Conservation (phyloP, 352 stramenopile species). For the Phytophthora melonis region DNA sequence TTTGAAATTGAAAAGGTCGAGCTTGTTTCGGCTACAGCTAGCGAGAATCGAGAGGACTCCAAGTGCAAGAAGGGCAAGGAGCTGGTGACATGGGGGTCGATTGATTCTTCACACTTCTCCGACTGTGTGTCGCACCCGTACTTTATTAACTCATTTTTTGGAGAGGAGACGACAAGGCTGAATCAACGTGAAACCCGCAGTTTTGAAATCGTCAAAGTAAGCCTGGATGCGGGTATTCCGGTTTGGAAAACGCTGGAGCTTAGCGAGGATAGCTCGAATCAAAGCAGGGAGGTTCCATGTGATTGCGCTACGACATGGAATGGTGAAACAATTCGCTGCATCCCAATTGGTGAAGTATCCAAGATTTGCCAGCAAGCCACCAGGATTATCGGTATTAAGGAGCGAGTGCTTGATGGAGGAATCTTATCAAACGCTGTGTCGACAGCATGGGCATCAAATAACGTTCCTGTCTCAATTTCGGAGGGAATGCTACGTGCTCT, state of each 20-base stretch:
- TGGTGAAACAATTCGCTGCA: slow-evolving; percentile 37
- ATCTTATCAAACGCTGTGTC: slow-evolving; percentile 49
- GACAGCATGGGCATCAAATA: slow-evolving; percentile 36
- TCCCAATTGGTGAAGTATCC: slow-evolving; percentile 38
- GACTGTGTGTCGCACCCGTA: slow-evolving; percentile 81
- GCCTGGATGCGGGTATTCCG: slow-evolving; percentile 64
- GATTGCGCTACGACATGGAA: slow-evolving; percentile 55
- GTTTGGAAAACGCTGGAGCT: slow-evolving; percentile 71
- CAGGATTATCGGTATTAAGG: slow-evolving; percentile 53
- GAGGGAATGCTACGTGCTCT: slow-evolving; percentile 36
- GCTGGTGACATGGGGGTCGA: slow-evolving; percentile 56
- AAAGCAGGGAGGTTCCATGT: slow-evolving; percentile 32
- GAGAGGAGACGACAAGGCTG: slow-evolving; percentile 55
- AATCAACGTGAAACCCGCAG: slow-evolving; percentile 62
- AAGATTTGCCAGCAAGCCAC: slow-evolving; percentile 46
- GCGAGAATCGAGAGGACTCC: slow-evolving; percentile 33
- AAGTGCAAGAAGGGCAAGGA: slow-evolving; percentile 44
- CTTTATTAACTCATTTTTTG: slow-evolving; percentile 78
- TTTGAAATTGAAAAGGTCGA: slow-evolving; percentile 80
- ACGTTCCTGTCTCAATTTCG: slow-evolving; percentile 28
- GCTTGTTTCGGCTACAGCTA: slow-evolving; percentile 46
- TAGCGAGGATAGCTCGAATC: slow-evolving; percentile 4
- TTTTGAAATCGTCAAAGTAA: slow-evolving; percentile 80
- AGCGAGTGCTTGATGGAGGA: slow-evolving; percentile 53
- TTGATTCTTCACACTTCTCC: slow-evolving; percentile 49